Conservation (phyloP, 2,329 filamentous ascomycete genomes). For the Fusarium musae region DNA sequence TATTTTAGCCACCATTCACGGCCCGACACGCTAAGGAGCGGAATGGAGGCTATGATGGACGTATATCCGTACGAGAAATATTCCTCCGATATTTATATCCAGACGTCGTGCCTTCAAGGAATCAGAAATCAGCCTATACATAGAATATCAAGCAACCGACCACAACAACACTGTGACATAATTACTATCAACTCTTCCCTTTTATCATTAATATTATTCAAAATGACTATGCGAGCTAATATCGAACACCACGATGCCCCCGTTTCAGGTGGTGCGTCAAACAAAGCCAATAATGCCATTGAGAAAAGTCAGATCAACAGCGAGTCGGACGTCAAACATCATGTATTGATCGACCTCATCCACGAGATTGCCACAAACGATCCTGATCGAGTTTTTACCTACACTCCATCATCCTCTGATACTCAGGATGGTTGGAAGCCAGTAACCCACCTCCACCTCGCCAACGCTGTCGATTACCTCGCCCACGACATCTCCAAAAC, state of each 20-base stretch:
- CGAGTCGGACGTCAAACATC: background rate
- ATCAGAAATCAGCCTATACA: too few species aligned
- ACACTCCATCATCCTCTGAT: background rate
- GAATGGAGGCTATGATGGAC: too few species aligned
- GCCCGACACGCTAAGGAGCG: background rate
- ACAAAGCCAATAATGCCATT: accelerated
- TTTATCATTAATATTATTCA: accelerated
- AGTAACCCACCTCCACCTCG: background rate
- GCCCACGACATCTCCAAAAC: background rate
- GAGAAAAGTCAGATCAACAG: background rate
- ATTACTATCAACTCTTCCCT: background rate
- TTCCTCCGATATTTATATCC: background rate
- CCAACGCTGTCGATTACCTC: background rate
- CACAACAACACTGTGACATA: too few species aligned
- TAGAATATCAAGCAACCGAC: too few species aligned
- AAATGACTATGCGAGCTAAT: background rate
- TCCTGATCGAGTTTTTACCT: background rate
- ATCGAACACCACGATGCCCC: background rate
- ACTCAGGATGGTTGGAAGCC: background rate
- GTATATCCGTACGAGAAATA: background rate
- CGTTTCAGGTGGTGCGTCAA: accelerated
- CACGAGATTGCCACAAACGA: background rate
- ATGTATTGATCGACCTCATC: background rate
- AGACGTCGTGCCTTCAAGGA: too few species aligned
- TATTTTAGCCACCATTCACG: background rate